Evolutionary conservation across 2,329 filamentous ascomycete genomes (phyloP).

Genomic region (Remersonia thermophila): DNA sequence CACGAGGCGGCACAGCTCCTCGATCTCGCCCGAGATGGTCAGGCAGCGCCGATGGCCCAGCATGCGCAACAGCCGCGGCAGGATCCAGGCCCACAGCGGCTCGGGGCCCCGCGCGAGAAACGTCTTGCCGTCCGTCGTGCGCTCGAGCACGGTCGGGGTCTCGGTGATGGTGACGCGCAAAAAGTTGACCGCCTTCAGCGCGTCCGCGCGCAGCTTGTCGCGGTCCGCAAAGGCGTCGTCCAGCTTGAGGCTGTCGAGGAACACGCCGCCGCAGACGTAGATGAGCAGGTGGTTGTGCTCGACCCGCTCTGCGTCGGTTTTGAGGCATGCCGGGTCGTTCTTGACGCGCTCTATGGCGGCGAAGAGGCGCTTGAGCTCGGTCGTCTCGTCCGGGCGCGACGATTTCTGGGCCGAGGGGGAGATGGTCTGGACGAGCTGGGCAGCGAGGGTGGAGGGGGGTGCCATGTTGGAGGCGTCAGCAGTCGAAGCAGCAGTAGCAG

Average conservation of each 20-base stretch:
- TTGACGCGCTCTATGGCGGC: slow-evolving; percentile 43
- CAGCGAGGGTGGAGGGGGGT: slow-evolving; percentile 73
- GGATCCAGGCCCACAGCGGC: slow-evolving; percentile 54
- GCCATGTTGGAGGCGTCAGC: slow-evolving; percentile 19
- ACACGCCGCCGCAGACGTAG: slow-evolving; percentile 69
- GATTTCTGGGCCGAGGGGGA: slow-evolving; percentile 45
- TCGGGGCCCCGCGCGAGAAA: slow-evolving; percentile 44
- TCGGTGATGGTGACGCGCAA: slow-evolving; percentile 63
- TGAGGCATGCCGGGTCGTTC: slow-evolving; percentile 40
- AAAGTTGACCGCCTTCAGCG: slow-evolving; percentile 63
- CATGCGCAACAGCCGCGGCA: slow-evolving; percentile 44
- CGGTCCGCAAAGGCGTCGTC: slow-evolving; percentile 56
- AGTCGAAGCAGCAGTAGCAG: slow-evolving; percentile 9
- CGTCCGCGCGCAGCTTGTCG: slow-evolving; percentile 44
- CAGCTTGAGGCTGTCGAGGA: slow-evolving; percentile 55
- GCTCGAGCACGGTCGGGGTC: slow-evolving; percentile 55
- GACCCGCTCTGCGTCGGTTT: slow-evolving; percentile 51
- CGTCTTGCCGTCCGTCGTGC: slow-evolving; percentile 26
- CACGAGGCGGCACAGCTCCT: slow-evolving; percentile 38
- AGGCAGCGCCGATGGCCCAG: slow-evolving; percentile 40
- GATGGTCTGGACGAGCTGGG: slow-evolving; percentile 74
- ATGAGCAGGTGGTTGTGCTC: slow-evolving; percentile 76
- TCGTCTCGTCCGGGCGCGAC: slow-evolving; percentile 49
- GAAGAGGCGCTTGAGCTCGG: slow-evolving; percentile 62
- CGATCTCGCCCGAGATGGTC: slow-evolving; percentile 37